A percentile compares a stretch with the other conserved stretches of the same genome.
Conservation (phyloP, 2,329 filamentous ascomycete genomes). For the Apiospora hydei region DNA sequence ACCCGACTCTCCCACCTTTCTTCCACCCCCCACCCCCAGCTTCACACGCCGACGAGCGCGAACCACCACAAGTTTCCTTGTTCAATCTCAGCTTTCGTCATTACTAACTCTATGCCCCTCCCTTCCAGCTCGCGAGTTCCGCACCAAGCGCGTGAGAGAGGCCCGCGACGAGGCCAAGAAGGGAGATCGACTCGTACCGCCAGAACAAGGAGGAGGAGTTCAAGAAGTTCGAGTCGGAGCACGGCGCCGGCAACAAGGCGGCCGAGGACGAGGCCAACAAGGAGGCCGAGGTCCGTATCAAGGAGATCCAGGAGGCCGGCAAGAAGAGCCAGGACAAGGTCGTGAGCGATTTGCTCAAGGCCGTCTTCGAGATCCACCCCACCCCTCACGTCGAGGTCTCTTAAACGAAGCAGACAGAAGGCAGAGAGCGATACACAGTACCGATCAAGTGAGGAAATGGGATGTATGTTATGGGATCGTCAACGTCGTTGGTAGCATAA, state of each 20-base stretch:
- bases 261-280: slow-evolving; percentile 81
- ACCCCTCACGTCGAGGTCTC: slow-evolving; percentile 50
- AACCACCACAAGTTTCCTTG: neutral
- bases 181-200: slow-evolving; percentile 92
- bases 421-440: no score
- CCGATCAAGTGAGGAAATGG: neutral
- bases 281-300: slow-evolving; percentile 82
- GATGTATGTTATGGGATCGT: neutral
- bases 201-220: slow-evolving; percentile 91
- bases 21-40: slow-evolving; percentile 28
- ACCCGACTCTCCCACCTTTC: neutral
- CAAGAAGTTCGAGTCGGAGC: slow-evolving; percentile 91
- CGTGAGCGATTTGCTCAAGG: slow-evolving; percentile 80
- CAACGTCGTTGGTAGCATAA: neutral
- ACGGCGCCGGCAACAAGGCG: slow-evolving; percentile 86
- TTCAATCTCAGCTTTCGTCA: neutral
- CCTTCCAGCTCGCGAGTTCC: slow-evolving; percentile 55
- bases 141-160: slow-evolving; percentile 96
- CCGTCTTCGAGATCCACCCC: slow-evolving; percentile 86
- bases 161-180: slow-evolving; percentile 96
- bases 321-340: slow-evolving; percentile 82
- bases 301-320: slow-evolving; percentile 82
- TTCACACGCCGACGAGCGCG: slow-evolving; percentile 26
- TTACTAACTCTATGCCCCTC: slow-evolving; percentile 28
- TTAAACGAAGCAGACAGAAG: no score